Evolutionary conservation across 495 filamentous ascomycete genomes (phyloP), one percentile per base, ranked within the genome.

Genomic region (Evernia prunastri): DNA sequence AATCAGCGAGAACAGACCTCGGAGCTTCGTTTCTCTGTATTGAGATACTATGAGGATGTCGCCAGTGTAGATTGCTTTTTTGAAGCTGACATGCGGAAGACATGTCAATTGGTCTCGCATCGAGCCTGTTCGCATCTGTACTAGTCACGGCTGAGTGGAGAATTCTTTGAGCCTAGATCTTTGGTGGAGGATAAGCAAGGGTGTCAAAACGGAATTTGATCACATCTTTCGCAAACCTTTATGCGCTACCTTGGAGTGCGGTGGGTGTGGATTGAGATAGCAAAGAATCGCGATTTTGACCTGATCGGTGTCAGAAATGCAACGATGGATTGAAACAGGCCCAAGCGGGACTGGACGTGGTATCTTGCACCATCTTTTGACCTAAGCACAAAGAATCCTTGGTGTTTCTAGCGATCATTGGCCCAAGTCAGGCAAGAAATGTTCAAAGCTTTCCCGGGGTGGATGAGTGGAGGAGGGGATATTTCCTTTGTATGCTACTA

Each of bases 191-290:
- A 81, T 51, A 58, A 69, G 29, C 71, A 72, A 66, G 61, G 56
- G 35, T 69, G 70, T 20, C 79, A 81, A 68, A 56, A n/a, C 40
- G 81, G 23, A 79, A 62, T 61, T 36, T 75, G 27, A 66, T 69
- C 3, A 27, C 27, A 17, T 39, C 67, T 75, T 17, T 31, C 27
- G 29, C 67, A 75, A 58, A 72, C 67, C 40, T 72, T 72, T 39
- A 11, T 80, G 27, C 71, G 66, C n/a, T 82, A 77, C 39, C 25
- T 78, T 15, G 79, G 81, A 59, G 66, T 82, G 13, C 77, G 4
- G 79, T 73, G 4, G 79, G 49, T 8, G 81, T 81, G 79, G 71
- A n/a, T 81, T 45, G 78, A 82, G 69, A 74, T 74, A 4, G 79
- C 78, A 10, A 69, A 77, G 61, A 72, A 72, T 37, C 60, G 69